These are phyloP conservation scores for Blastomyces silverae DNA, from an alignment of 2,329 filamentous ascomycete genomes.

Conservation along the genomic window DNA sequence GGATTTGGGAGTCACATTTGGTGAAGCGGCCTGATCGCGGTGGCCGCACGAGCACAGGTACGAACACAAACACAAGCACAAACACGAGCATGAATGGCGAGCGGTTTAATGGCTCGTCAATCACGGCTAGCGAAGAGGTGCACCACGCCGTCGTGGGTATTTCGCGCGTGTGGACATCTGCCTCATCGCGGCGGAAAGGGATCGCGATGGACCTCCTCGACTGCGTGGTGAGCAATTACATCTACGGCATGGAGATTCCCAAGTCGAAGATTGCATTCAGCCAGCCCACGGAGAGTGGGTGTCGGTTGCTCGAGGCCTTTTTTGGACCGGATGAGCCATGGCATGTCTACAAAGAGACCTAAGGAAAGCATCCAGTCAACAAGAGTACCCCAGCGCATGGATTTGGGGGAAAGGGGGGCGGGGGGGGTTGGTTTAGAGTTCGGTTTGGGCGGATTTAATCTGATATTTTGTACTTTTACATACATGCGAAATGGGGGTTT, in stretches of 20 bases:
- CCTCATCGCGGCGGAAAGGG: slow-evolving; percentile 49
- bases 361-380: slow-evolving; percentile 14
- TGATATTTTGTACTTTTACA: slow-evolving; percentile 11
- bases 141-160: slow-evolving; percentile 53
- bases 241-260: slow-evolving; percentile 50
- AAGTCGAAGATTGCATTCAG: slow-evolving; percentile 57
- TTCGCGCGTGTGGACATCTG: slow-evolving; percentile 60
- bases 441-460: background rate
- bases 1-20: slow-evolving; percentile 51
- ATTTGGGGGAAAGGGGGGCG: too few species aligned
- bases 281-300: slow-evolving; percentile 58
- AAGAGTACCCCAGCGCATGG: background rate
- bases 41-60: slow-evolving; percentile 20
- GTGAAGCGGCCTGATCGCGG: slow-evolving; percentile 37
- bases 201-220: slow-evolving; percentile 54
- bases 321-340: slow-evolving; percentile 51
- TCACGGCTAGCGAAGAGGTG: slow-evolving; percentile 41
- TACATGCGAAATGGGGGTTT: slow-evolving; percentile 1
- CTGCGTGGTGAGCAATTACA: slow-evolving; percentile 49
- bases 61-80: too few species aligned
- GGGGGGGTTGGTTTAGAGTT: background rate
- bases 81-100: slow-evolving; percentile 17
- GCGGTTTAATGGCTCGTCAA: slow-evolving; percentile 34
- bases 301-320: slow-evolving; percentile 52
- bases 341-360: slow-evolving; percentile 52